phyloP scores from a whole-genome alignment of 371 early-diverging fungal species.

The Circinella umbellata region DNA sequence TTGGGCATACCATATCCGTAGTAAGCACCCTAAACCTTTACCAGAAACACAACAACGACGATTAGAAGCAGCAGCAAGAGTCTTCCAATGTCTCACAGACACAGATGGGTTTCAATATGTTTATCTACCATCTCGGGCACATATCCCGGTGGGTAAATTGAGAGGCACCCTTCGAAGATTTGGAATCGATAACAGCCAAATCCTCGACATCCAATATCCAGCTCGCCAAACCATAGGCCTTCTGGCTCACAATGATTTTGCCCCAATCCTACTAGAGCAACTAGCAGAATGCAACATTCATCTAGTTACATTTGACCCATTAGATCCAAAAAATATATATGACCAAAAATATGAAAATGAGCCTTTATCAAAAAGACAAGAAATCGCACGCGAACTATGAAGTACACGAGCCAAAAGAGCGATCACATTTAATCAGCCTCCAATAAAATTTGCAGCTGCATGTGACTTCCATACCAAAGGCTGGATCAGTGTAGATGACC shows the following conservation, averaged over 20 bases:
- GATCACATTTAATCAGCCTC: not conserved
- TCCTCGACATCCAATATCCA: constrained; percentile 21
- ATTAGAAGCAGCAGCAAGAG: constrained; percentile 12
- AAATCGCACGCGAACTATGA: not conserved
- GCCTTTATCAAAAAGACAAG: not conserved
- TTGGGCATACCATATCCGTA: too few relatives aligned
- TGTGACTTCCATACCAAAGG: constrained; percentile 2
- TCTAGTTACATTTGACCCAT: constrained; percentile 12
- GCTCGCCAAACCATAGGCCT: constrained; percentile 4
- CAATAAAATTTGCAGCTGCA: constrained; percentile 13
- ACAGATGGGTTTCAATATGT: constrained; percentile 23
- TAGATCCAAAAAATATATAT: constrained; percentile 3
- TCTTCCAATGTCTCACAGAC: not conserved
- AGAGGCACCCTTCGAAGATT: not conserved
- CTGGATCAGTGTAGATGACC: constrained; percentile 2
- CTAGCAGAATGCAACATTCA: not conserved
- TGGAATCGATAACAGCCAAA: constrained; percentile 7
- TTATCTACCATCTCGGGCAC: constrained; percentile 12
- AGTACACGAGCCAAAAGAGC: not conserved
- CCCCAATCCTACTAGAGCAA: too few relatives aligned
- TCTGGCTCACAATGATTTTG: constrained; percentile 17
- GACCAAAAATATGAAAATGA: constrained; percentile 11
- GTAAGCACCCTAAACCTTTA: too few relatives aligned
- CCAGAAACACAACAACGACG: not conserved
- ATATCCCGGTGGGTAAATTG: not conserved